These are phyloP conservation scores for Aspergillus carlsbadensis DNA, from an alignment of 495 filamentous ascomycete genomes.

Conservation along the genomic window DNA sequence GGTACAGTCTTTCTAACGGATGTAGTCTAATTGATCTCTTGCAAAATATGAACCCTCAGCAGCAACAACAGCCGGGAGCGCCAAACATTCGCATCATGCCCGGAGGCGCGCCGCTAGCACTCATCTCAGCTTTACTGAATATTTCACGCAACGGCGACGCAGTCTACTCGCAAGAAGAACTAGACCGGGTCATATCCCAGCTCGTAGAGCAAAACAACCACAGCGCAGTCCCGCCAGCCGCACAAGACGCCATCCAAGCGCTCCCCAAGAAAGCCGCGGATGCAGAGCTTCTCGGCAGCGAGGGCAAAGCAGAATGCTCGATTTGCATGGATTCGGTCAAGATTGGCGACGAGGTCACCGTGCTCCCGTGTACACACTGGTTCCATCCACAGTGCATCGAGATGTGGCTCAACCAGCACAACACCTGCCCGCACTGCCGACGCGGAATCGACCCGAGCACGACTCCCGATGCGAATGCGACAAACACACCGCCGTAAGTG, in stretches of 20 bases:
- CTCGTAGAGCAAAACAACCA: constrained; percentile 80
- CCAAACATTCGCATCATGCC: constrained; percentile 24
- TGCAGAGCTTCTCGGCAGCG: constrained; percentile 60
- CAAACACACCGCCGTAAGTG: constrained; percentile 26
- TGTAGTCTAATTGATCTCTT: constrained; percentile 34
- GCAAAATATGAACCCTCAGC: constrained; percentile 22
- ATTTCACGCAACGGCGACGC: constrained; percentile 71
- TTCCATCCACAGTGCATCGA: constrained; percentile 79
- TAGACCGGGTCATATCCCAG: constrained; percentile 84
- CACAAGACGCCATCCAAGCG: constrained; percentile 66
- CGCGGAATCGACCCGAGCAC: constrained; percentile 58
- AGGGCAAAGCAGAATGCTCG: constrained; percentile 75
- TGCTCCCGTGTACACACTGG: constrained; percentile 88
- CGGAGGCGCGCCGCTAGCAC: constrained; percentile 30
- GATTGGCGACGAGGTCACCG: constrained; percentile 70
- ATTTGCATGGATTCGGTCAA: constrained; percentile 91
- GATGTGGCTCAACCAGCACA: constrained; percentile 81
- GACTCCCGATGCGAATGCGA: neutral
- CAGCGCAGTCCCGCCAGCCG: constrained; percentile 81
- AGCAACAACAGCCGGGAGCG: constrained; percentile 12
- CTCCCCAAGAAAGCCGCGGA: constrained; percentile 70
- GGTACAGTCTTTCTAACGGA: neutral
- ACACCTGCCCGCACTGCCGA: constrained; percentile 88
- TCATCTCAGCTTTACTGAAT: constrained; percentile 53
- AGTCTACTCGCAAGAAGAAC: constrained; percentile 87